A percentile compares a stretch with the other conserved stretches of the same genome.
Conservation (phyloP, 2,329 filamentous ascomycete genomes). For the Chaetomiaceae sp. region DNA sequence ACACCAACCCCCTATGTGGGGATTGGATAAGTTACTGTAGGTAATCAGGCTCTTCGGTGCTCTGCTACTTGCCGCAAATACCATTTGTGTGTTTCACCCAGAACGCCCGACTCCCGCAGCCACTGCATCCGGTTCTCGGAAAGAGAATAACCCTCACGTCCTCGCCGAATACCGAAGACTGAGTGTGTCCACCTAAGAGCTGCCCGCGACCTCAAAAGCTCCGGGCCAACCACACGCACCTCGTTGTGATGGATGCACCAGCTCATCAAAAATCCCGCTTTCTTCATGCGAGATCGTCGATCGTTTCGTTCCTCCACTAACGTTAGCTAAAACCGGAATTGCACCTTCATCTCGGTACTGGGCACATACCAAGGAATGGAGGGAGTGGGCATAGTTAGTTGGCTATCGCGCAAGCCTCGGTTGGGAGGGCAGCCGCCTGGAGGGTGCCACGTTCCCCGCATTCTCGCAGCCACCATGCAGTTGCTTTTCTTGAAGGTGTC, state of each 20-base stretch:
- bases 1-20: not conserved
- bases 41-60: not conserved
- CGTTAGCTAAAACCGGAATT: not conserved
- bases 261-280: slow-evolving; percentile 2
- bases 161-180: too few relatives aligned
- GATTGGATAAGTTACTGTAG: too few relatives aligned
- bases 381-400: too few relatives aligned
- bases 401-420: not conserved
- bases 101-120: not conserved
- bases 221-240: too few relatives aligned
- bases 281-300: not conserved
- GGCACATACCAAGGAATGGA: too few relatives aligned
- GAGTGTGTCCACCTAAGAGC: too few relatives aligned
- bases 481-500: not conserved
- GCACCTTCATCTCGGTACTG: slow-evolving; percentile 7
- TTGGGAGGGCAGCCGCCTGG: not conserved
- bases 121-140: slow-evolving; percentile 17
- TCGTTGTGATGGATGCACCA: too few relatives aligned
- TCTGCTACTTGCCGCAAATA: slow-evolving; percentile 4
- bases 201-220: not conserved
- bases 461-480: slow-evolving; percentile 2
- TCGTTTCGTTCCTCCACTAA: not conserved
- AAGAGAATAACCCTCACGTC: too few relatives aligned
- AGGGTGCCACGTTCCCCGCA: slow-evolving; percentile 10
- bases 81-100: slow-evolving; percentile 2